These are phyloP conservation scores for Ceratocystis harringtonii DNA, from an alignment of 2,329 filamentous ascomycete species.

Conservation along the genomic window DNA sequence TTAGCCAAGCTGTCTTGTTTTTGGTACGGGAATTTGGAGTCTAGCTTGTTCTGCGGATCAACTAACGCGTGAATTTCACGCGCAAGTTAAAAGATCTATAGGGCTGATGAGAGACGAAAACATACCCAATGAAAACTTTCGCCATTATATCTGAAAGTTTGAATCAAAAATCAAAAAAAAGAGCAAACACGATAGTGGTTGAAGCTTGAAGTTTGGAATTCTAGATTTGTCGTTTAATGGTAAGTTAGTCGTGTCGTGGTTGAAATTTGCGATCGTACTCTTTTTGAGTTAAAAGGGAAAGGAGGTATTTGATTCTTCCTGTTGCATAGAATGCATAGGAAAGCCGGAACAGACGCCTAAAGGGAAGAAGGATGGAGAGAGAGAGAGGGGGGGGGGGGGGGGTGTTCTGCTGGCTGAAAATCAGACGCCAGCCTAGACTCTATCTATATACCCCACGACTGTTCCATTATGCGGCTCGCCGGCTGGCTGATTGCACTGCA, in stretches of 20 bases:
- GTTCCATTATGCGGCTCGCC: background rate
- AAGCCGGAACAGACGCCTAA: background rate
- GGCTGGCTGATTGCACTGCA: background rate
- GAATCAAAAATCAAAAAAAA: background rate
- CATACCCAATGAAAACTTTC: conserved; percentile 90
- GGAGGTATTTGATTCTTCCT: background rate
- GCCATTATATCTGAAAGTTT: conserved; percentile 44
- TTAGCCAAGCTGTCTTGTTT: background rate
- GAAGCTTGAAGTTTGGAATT: background rate
- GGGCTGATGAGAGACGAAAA: conserved; percentile 17
- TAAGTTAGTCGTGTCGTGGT: background rate
- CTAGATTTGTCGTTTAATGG: background rate
- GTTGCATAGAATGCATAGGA: background rate
- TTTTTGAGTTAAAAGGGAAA: background rate
- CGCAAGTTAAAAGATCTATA: background rate
- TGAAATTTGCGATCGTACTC: background rate
- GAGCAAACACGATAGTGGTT: background rate
- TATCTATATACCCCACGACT: background rate
- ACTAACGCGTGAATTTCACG: conserved; percentile 1
- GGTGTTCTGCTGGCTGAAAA: background rate
- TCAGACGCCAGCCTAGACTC: background rate
- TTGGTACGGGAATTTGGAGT: background rate
- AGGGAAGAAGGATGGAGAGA: conserved; percentile 3
- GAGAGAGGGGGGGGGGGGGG: background rate
- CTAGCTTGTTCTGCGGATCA: background rate